Base-by-base conservation (phyloP, 805 yeast genomes). In the Yarrowia deformans region DNA sequence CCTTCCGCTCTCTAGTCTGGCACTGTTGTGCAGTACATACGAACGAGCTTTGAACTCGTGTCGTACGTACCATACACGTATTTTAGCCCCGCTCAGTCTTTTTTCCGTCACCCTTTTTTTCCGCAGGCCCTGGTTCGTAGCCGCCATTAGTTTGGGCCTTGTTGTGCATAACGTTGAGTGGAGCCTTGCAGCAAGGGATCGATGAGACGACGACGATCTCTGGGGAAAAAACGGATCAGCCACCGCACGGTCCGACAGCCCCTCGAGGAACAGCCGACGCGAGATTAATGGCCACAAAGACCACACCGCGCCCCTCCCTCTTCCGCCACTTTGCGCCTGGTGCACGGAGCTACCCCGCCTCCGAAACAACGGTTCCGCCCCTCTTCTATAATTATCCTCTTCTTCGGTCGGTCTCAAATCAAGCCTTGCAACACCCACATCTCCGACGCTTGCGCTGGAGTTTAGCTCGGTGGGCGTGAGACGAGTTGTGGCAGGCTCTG, bases 141-240 rank as follows among this genome's bases (percentile, higher is more conserved):
- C 58, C 58, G 12, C 58, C 29, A 37, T 35, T 19, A 29, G 42
- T 40, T 40, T 42, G 46, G 37, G 48, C 48, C 29, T 52, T 40
- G 46, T 40, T 40, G 48, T 56, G 63, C 63, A 56, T 56, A 56
- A 56, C 63, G 63, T 56, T 56, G 63, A 42, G 63, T 56, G 63
- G 63, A 42, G 63, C 46, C 63, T 40, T 40, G 63, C 46, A 42
- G 19, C 37, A 18, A 54, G 34, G 42, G 14, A 23, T 35, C 58
- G 58, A 54, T 39, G 45, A 39, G 45, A 43, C 58, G n/a, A 37
- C 39, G 60, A 19, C n/a, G 60, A 54, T 54, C 63, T 56, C 48
- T 56, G 63, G 48, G 63, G 63, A 40, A 56, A 23, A 23, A 23
- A 23, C n/a, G 35, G 54, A 32, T 49, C 54, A 23, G 54, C 54